Evolutionary conservation across 257 asterid species (phyloP), one percentile per base, ranked within the genome.

Genomic region (Dorcoceras hygrometricum): DNA sequence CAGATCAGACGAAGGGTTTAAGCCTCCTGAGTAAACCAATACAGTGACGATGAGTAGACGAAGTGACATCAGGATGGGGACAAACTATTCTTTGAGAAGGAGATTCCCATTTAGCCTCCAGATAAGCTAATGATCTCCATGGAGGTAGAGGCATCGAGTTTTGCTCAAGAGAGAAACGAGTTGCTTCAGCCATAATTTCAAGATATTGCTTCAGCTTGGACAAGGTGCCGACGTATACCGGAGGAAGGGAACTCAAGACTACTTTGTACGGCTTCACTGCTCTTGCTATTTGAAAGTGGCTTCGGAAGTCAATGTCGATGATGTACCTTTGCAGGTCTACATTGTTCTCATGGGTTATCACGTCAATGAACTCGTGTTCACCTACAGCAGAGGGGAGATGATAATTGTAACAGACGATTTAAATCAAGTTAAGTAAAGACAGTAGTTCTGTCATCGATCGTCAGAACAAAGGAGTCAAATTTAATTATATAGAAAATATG

Each of bases 101-200:
- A 12, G 83, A 78, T 36, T 82, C 84, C 87, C 87, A 82, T 66
- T 82, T 82, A 53, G 87, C 73, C 71, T 76, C 79, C 61, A 82
- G 63, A 69, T 82, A 82, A 65, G 84, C 73, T 58, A 82, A 75
- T 57, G 87, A 79, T 56, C 87, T 65, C 87, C 87, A 82, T 23
- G 87, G 87, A 53, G 87, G 87, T 64, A 82, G 68, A 31, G 87
- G 87, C 87, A 79, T 82, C 7, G 82, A 74, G 64, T 82, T 82
- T 69, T 79, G 84, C 62, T 82, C 78, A 4, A 82, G 87, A 6
- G 87, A 82, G 48, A 27, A 68, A 48, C 57, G 69, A 1, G 80
- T 68, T 16, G 87, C 87, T 72, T 82, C 85, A 6, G 75, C 87
- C 53, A 43, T 43, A 16, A 43, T 43, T 43, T 43, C 53, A 16